Evolutionary conservation across 2,329 filamentous ascomycete genomes (phyloP).

Genomic region (Penicillium sp.): DNA sequence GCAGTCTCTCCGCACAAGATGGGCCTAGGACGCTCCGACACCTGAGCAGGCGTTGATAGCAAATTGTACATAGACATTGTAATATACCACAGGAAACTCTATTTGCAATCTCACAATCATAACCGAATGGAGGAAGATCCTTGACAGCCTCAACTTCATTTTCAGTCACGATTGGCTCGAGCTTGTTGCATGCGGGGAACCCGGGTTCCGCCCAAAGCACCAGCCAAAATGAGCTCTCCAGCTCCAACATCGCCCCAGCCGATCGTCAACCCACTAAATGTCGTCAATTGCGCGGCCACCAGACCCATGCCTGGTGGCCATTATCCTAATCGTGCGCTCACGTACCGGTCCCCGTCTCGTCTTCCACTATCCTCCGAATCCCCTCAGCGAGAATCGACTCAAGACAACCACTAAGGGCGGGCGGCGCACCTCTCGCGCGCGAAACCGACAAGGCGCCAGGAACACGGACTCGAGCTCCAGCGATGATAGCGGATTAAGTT

Average conservation of each 20-base stretch:
- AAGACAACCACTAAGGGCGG: slow-evolving; percentile 35
- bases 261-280: slow-evolving; percentile 33
- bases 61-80: slow-evolving; percentile 22
- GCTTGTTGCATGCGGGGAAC: slow-evolving; percentile 20
- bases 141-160: neutral
- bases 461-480: slow-evolving; percentile 44
- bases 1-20: neutral
- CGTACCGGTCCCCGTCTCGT: slow-evolving; percentile 79
- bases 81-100: slow-evolving; percentile 4
- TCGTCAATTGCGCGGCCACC: slow-evolving; percentile 50
- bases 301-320: slow-evolving; percentile 63
- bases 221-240: neutral
- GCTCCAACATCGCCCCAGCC: neutral
- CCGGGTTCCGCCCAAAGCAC: neutral
- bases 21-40: neutral
- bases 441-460: slow-evolving; percentile 29
- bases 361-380: slow-evolving; percentile 77
- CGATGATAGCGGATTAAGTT: slow-evolving; percentile 38
- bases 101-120: neutral
- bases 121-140: neutral
- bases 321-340: slow-evolving; percentile 73
- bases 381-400: slow-evolving; percentile 42
- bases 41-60: slow-evolving; percentile 10
- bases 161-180: slow-evolving; percentile 4
- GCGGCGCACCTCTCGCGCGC: slow-evolving; percentile 36